Evolutionary conservation across 2,329 filamentous ascomycete species (phyloP).

Genomic region (Macroventuria anomochaeta): DNA sequence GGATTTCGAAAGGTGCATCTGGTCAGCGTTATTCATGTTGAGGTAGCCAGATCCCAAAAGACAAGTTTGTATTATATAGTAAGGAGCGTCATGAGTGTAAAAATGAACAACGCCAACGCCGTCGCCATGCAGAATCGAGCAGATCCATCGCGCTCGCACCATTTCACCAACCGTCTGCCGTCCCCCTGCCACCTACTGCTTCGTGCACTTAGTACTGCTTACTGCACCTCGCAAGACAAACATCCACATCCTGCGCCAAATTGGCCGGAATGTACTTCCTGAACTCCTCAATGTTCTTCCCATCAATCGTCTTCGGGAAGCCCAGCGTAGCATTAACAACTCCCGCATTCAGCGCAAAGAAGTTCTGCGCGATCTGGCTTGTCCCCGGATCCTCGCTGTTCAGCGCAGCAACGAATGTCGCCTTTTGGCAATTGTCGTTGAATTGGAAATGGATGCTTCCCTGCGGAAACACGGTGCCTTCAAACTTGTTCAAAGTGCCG

Average conservation of each 20-base stretch:
- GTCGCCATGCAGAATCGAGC: slow-evolving; percentile 1
- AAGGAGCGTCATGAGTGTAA: background rate
- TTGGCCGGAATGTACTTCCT: slow-evolving; percentile 52
- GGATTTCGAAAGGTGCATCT: too few species aligned
- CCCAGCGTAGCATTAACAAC: slow-evolving; percentile 50
- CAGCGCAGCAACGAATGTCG: slow-evolving; percentile 53
- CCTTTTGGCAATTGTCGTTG: slow-evolving; percentile 55
- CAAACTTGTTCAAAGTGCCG: slow-evolving; percentile 49
- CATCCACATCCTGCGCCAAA: slow-evolving; percentile 60
- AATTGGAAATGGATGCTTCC: slow-evolving; percentile 58
- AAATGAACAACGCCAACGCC: slow-evolving; percentile 1
- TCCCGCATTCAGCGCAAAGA: slow-evolving; percentile 49
- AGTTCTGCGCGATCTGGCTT: slow-evolving; percentile 52
- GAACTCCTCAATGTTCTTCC: slow-evolving; percentile 48
- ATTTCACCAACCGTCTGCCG: background rate
- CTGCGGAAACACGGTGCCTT: slow-evolving; percentile 57
- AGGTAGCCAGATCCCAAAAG: too few species aligned
- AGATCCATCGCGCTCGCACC: too few species aligned
- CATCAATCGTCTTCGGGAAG: slow-evolving; percentile 43
- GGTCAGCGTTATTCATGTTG: too few species aligned
- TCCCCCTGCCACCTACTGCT: background rate
- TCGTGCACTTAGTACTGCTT: slow-evolving; percentile 9
- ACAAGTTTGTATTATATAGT: background rate
- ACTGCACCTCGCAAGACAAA: slow-evolving; percentile 60
- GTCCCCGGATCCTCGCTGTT: slow-evolving; percentile 55